These are phyloP conservation scores for Rosa rugosa DNA, from an alignment of 306 rosid genomes.

Conservation along the genomic window DNA sequence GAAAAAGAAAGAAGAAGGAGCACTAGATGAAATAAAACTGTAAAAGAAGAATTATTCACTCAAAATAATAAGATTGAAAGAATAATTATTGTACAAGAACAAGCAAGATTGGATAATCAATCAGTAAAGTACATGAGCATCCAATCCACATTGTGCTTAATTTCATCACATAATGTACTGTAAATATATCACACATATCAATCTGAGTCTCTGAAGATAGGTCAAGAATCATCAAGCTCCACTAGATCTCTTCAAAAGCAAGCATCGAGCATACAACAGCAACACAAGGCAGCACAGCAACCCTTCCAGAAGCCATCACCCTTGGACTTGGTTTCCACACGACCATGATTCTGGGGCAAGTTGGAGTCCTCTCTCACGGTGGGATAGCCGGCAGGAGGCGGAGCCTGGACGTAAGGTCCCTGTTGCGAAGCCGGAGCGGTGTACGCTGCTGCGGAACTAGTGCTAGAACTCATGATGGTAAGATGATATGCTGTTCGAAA, in stretches of 20 bases:
- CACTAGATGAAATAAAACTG: not conserved
- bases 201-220: not conserved
- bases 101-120: not conserved
- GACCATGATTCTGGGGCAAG: not conserved
- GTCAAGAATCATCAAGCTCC: not conserved
- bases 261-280: conserved; percentile 73
- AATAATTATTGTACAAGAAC: not conserved
- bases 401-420: conserved; percentile 33
- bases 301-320: conserved; percentile 94
- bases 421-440: conserved; percentile 36
- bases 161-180: not conserved
- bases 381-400: conserved; percentile 77
- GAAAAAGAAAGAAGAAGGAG: not conserved
- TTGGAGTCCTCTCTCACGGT: conserved; percentile 39
- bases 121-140: not conserved
- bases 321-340: conserved; percentile 50
- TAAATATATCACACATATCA: not conserved
- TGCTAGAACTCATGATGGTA: not conserved
- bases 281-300: conserved; percentile 79
- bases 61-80: not conserved
- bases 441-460: conserved; percentile 21
- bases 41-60: not conserved
- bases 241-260: conserved; percentile 47
- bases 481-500: not conserved
- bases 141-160: not conserved